A percentile compares a stretch with the other conserved stretches of the same genome.
Evolutionary conservation across 2,329 filamentous ascomycete species (phyloP).

Genomic region (Beauveria brongniartii): DNA sequence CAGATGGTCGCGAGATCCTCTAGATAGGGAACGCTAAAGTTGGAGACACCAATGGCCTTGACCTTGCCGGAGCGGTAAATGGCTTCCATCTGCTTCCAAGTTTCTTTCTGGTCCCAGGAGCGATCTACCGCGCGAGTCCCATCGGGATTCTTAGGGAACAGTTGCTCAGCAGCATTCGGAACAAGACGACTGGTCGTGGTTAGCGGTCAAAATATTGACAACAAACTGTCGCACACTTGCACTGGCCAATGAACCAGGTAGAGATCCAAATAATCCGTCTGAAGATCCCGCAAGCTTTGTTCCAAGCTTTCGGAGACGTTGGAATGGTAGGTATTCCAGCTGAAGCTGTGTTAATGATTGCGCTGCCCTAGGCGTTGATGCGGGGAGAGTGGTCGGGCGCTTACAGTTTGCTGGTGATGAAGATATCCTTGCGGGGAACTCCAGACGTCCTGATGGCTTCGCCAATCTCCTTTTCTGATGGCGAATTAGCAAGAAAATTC

Average conservation of each 20-base stretch:
- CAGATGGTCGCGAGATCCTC: slow-evolving; percentile 43
- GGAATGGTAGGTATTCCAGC: slow-evolving; percentile 70
- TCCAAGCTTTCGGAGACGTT: slow-evolving; percentile 61
- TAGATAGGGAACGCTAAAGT: slow-evolving; percentile 48
- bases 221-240: slow-evolving; percentile 40
- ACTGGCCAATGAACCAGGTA: slow-evolving; percentile 79
- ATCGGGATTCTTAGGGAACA: slow-evolving; percentile 58
- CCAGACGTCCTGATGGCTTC: slow-evolving; percentile 56
- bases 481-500: not conserved
- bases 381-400: not conserved
- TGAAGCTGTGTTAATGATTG: not conserved
- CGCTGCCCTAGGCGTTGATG: not conserved
- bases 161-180: slow-evolving; percentile 60
- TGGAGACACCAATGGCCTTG: slow-evolving; percentile 46
- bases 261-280: slow-evolving; percentile 74
- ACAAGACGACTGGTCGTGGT: slow-evolving; percentile 27
- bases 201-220: not conserved
- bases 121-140: slow-evolving; percentile 61
- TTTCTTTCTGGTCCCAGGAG: slow-evolving; percentile 55
- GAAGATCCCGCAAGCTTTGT: slow-evolving; percentile 63
- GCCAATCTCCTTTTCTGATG: slow-evolving; percentile 62
- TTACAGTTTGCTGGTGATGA: slow-evolving; percentile 70
- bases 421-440: slow-evolving; percentile 56
- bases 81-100: slow-evolving; percentile 70
- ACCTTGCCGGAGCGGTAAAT: slow-evolving; percentile 52